Evolutionary conservation across 768 basidiomycete species (phyloP), one percentile per base, ranked within the genome.

Genomic region (Lactarius sanguifluus): DNA sequence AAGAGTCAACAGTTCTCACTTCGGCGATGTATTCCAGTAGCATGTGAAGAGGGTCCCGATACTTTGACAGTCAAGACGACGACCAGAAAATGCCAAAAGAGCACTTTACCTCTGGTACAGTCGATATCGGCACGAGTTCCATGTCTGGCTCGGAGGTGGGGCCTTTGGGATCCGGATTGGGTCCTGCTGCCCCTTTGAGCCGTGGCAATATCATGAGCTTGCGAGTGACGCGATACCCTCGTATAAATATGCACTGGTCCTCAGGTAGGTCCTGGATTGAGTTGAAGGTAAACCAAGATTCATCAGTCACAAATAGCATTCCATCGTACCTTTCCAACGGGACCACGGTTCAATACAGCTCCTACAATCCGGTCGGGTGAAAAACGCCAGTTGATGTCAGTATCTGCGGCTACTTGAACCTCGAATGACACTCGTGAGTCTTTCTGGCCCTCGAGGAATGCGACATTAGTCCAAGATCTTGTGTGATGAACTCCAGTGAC

Each of bases 181-280:
- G 45, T 3, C 45, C n/a, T 10, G 45, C 45, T 9, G 45, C 45
- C n/a, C 45, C 45, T 47, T 47, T 47, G n/a, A 47, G 45, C 45
- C 45, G 45, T 47, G 45, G 45, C 45, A 47, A 47, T 10, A 47
- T 47, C n/a, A n/a, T 47, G 9, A 47, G n/a, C 45, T 47, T 47
- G n/a, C 45, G 45, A 47, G 45, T 47, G n/a, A 47, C 45, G n/a
- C 45, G 45, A 23, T 23, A 47, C 45, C 45, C 45, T 47, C 45
- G 45, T n/a, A 47, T n/a, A n/a, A 47, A 47, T 23, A 47, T 47
- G 45, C 45, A 47, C n/a, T 47, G 45, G 45, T 47, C 45, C n/a
- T 47, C 45, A 23, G 45, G 45, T 47, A 47, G n/a, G n/a, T 23
- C 45, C 45, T 47, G 3, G 3, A 47, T n/a, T 12, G 45, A n/a